Evolutionary conservation across 352 stramenopile species (phyloP).

Genomic region (Phytophthora pinifolia): DNA sequence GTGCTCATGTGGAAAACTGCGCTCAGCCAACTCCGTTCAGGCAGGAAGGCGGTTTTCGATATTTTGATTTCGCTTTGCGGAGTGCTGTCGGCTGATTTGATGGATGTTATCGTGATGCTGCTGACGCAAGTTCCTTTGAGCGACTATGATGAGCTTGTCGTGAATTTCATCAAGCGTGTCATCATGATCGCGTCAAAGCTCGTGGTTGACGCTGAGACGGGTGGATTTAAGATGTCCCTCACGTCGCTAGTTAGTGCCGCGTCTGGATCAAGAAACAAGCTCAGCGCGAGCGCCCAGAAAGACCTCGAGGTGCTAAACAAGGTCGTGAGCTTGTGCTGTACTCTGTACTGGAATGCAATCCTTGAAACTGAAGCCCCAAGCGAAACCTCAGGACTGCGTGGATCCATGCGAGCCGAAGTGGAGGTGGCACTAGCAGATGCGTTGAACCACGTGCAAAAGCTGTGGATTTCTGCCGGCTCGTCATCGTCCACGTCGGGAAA

Average conservation of each 20-base stretch:
- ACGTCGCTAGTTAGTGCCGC: conserved; percentile 61
- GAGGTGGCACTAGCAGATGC: conserved; percentile 64
- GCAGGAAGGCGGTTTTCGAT: conserved; percentile 71
- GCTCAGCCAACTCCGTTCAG: conserved; percentile 65
- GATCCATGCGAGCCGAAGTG: conserved; percentile 47
- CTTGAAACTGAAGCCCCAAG: conserved; percentile 34
- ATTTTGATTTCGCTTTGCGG: conserved; percentile 67
- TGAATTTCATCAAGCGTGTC: conserved; percentile 80
- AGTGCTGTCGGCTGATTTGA: conserved; percentile 67
- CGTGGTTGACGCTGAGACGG: conserved; percentile 64
- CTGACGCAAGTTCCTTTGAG: conserved; percentile 67
- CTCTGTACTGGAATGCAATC: conserved; percentile 79
- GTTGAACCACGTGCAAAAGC: conserved; percentile 71
- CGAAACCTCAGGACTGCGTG: conserved; percentile 23
- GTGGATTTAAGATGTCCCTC: conserved; percentile 70
- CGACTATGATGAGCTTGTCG: conserved; percentile 78
- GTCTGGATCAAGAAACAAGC: conserved; percentile 49
- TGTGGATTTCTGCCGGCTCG: conserved; percentile 49
- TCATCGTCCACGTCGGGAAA: conserved; percentile 57
- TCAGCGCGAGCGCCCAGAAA: conserved; percentile 53
- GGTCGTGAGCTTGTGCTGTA: conserved; percentile 68
- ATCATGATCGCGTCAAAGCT: conserved; percentile 75
- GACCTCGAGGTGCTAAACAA: conserved; percentile 76
- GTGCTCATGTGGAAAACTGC: conserved; percentile 77
- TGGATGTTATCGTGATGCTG: conserved; percentile 76